phyloP scores from a whole-genome alignment of 176 grass and related monocot genomes.

The Hyparrhenia diplandra region DNA sequence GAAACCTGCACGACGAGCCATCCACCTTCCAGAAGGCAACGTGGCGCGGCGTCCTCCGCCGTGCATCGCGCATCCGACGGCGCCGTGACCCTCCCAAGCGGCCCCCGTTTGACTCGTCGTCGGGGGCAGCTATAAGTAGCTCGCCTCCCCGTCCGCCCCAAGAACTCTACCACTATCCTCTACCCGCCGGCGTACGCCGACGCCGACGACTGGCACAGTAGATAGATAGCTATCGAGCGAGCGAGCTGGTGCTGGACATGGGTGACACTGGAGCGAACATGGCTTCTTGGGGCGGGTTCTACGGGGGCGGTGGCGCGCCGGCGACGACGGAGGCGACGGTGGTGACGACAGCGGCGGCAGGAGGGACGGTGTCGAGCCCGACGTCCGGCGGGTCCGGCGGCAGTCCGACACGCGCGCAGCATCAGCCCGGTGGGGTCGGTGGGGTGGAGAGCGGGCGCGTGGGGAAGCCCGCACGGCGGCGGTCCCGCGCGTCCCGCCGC shows the following conservation, averaged over 20 bases:
- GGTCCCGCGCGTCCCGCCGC: constrained; percentile 59
- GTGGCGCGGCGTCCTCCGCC: rapidly evolving
- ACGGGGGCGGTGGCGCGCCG: constrained; percentile 1
- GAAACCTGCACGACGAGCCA: constrained; percentile 3
- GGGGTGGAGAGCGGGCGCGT: constrained; percentile 43
- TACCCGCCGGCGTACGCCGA: not conserved
- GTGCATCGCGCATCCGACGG: constrained; percentile 13
- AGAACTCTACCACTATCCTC: not conserved
- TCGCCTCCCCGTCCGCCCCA: not conserved
- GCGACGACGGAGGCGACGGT: constrained; percentile 13
- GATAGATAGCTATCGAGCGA: not conserved
- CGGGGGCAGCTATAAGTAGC: constrained; percentile 41
- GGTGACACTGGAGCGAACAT: constrained; percentile 39
- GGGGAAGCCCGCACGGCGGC: constrained; percentile 50
- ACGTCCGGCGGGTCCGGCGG: constrained; percentile 32
- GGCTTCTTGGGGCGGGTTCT: constrained; percentile 50
- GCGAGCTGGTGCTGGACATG: not conserved
- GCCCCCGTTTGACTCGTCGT: constrained; percentile 45
- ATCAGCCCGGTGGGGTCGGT: not conserved
- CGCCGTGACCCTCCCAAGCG: rapidly evolving
- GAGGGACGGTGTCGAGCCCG: constrained; percentile 39
- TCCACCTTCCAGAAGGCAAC: constrained; percentile 36
- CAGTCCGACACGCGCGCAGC: not conserved
- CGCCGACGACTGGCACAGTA: not conserved
- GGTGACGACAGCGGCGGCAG: not conserved